Evolutionary conservation across 2,329 filamentous ascomycete species (phyloP).

Genomic region (Aspergillus flavus): DNA sequence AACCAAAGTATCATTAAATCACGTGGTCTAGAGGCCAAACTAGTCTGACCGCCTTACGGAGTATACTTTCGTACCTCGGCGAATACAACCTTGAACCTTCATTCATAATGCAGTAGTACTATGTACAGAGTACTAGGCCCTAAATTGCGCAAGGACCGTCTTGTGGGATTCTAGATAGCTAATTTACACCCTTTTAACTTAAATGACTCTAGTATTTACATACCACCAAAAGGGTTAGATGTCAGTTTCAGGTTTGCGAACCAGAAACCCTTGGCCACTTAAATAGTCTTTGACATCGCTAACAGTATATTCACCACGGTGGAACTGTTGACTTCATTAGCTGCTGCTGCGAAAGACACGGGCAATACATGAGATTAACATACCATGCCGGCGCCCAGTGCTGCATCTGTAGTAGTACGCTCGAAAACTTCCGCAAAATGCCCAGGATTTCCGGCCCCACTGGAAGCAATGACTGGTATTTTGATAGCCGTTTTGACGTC

Average conservation of each 20-base stretch:
- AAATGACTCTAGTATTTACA: background rate
- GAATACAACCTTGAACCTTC: background rate
- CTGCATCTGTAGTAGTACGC: conserved; percentile 84
- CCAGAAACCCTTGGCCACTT: conserved; percentile 68
- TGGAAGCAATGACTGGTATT: conserved; percentile 94
- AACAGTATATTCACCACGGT: conserved; percentile 92
- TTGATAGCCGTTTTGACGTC: conserved; percentile 84
- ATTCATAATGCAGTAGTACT: background rate
- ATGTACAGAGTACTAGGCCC: background rate
- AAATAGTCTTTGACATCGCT: conserved; percentile 89
- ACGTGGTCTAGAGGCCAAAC: background rate
- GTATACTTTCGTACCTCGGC: background rate
- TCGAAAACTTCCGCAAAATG: conserved; percentile 93
- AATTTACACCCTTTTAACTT: background rate
- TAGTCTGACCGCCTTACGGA: background rate
- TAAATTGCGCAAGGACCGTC: background rate
- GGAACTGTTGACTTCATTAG: conserved; percentile 61
- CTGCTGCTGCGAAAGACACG: conserved; percentile 5
- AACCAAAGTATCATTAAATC: background rate
- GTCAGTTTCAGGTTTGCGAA: conserved; percentile 72
- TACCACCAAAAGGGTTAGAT: conserved; percentile 5
- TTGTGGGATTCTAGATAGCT: background rate
- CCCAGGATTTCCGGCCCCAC: conserved; percentile 81
- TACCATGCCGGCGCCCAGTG: conserved; percentile 89
- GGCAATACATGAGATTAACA: conserved; percentile 29